A percentile compares a stretch with the other conserved stretches of the same genome.
These are phyloP conservation scores for Vitis hybrid DNA, from an alignment of 177 flowering plant genomes.

Conservation along the genomic window DNA sequence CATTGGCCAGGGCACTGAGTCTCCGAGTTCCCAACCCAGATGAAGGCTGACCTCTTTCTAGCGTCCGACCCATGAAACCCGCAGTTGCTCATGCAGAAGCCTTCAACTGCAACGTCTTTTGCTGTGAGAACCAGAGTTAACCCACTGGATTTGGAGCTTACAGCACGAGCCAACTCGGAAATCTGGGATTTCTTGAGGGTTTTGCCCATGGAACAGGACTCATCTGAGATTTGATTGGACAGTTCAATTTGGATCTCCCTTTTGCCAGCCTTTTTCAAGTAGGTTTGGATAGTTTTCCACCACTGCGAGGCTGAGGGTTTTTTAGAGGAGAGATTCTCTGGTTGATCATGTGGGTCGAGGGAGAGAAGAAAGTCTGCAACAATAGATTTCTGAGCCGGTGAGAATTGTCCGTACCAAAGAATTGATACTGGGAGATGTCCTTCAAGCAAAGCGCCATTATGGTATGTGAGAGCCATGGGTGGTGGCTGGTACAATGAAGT, in stretches of 20 bases:
- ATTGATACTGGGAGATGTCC: conserved; percentile 35
- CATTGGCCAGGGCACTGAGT: conserved; percentile 34
- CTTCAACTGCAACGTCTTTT: conserved; percentile 48
- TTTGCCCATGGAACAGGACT: conserved; percentile 37
- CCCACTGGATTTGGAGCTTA: conserved; percentile 14
- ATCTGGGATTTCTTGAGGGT: conserved; percentile 30
- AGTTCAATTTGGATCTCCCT: conserved; percentile 13
- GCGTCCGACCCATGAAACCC: conserved; percentile 39
- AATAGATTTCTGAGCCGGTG: conserved; percentile 41
- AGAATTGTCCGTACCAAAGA: conserved; percentile 49
- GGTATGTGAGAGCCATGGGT: conserved; percentile 33
- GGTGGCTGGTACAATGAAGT: conserved; percentile 30
- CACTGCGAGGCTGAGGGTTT: conserved; percentile 35
- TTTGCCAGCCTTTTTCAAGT: conserved; percentile 29
- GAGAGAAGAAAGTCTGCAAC: conserved; percentile 45
- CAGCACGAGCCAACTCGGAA: conserved; percentile 25
- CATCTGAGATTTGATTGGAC: conserved; percentile 29
- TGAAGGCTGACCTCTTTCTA: conserved; percentile 16
- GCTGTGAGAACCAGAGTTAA: conserved; percentile 38
- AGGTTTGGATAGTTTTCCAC: conserved; percentile 37
- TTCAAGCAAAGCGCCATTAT: conserved; percentile 39
- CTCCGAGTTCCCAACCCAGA: conserved; percentile 48
- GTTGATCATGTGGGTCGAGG: conserved; percentile 16
- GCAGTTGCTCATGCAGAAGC: conserved; percentile 51
- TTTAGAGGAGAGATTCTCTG: neutral